phyloP scores from a whole-genome alignment of 768 basidiomycete genomes.

The Macrocybe gigantea region DNA sequence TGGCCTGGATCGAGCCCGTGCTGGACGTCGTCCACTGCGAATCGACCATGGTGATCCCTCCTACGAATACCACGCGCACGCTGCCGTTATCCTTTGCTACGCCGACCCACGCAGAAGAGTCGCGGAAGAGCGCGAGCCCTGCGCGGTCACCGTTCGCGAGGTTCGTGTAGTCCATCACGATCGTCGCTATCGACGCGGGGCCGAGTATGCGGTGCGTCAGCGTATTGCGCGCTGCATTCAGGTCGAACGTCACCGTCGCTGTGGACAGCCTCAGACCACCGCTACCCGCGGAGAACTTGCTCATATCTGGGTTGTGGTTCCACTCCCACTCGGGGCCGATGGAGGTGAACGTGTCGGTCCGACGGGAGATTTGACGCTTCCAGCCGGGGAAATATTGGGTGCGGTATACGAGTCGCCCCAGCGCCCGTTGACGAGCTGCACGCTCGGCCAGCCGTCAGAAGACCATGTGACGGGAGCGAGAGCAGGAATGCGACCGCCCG shows the following conservation, averaged over 20 bases:
- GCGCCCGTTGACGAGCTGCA: constrained; percentile 10
- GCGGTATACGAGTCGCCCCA: constrained; percentile 10
- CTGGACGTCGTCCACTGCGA: constrained; percentile 8
- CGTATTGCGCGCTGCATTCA: constrained; percentile 13
- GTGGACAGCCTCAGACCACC: constrained; percentile 13
- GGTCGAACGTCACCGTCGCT: constrained; percentile 12
- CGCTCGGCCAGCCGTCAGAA: constrained; percentile 11
- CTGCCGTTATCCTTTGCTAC: constrained; percentile 6
- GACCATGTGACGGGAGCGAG: constrained; percentile 13
- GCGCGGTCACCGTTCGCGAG: constrained; percentile 13
- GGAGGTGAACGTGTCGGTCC: constrained; percentile 13
- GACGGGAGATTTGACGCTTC: constrained; percentile 5
- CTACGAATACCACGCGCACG: constrained; percentile 7
- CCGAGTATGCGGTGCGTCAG: constrained; percentile 12
- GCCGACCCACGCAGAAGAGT: constrained; percentile 11
- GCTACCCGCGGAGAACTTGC: constrained; percentile 8
- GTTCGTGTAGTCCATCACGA: constrained; percentile 7
- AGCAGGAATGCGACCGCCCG: constrained; percentile 11
- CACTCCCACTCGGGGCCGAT: constrained; percentile 13
- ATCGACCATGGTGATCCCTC: constrained; percentile 11
- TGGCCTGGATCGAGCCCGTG: constrained; percentile 9
- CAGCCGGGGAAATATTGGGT: constrained; percentile 5
- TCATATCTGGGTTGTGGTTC: constrained; percentile 14
- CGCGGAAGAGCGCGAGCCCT: constrained; percentile 14
- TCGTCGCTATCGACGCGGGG: constrained; percentile 11